A percentile compares a stretch with the other conserved stretches of the same genome.
These are phyloP conservation scores for Leccinum barrowsii DNA, from an alignment of 768 basidiomycete species.

Conservation along the genomic window DNA sequence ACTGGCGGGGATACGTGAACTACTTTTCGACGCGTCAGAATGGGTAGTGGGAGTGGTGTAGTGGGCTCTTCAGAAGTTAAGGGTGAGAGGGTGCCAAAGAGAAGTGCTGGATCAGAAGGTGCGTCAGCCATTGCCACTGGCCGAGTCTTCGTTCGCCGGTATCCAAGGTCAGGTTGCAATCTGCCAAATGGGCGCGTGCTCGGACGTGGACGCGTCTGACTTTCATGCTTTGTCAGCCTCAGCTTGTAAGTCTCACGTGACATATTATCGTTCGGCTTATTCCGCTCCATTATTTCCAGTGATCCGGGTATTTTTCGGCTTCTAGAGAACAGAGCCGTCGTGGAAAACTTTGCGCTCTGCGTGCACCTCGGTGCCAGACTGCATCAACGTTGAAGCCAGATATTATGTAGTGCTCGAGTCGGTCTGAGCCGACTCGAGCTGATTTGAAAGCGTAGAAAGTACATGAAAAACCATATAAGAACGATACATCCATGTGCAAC, in stretches of 20 bases:
- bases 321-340: no score
- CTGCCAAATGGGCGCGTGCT: constrained; percentile 3
- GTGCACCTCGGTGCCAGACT: no score
- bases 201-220: not conserved
- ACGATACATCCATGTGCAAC: no score
- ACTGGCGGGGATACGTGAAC: constrained; percentile 39
- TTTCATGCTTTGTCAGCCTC: constrained; percentile 12
- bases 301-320: no score
- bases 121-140: constrained; percentile 15
- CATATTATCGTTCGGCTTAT: not conserved
- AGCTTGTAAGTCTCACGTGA: constrained; percentile 7
- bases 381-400: no score
- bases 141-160: not conserved
- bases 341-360: no score
- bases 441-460: no score
- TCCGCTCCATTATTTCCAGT: no score
- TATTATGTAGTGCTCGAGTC: no score
- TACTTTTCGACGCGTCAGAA: constrained; percentile 9
- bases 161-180: not conserved
- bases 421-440: no score
- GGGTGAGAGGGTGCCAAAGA: constrained; percentile 18
- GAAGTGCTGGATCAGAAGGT: constrained; percentile 11
- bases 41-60: constrained; percentile 4
- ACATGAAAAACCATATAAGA: no score
- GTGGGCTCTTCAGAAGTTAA: constrained; percentile 12